Evolutionary conservation across 495 filamentous ascomycete genomes (phyloP).

Genomic region (Apiosordaria backusii): DNA sequence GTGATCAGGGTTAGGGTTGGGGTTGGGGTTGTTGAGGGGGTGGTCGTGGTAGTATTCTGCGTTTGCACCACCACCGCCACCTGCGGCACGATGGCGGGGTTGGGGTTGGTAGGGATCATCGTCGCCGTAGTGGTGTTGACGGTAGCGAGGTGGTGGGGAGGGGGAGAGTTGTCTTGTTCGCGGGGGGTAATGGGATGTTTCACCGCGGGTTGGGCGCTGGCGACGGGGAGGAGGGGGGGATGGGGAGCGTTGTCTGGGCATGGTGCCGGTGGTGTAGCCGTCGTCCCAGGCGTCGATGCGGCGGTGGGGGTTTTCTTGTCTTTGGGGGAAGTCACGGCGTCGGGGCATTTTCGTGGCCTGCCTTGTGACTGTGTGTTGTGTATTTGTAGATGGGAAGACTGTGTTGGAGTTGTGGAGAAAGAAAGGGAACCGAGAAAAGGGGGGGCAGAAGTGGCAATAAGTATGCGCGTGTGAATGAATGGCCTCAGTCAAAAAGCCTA

Average conservation of each 20-base stretch:
- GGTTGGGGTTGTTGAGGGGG: background rate
- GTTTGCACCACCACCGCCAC: background rate
- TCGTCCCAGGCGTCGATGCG: constrained; percentile 30
- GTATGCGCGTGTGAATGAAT: background rate
- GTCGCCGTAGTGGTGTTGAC: background rate
- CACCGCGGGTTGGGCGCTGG: background rate
- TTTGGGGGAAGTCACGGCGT: constrained; percentile 1
- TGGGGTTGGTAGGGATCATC: background rate
- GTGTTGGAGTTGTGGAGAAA: background rate
- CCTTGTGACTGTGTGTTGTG: background rate
- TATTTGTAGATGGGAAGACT: background rate
- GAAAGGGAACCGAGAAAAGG: background rate
- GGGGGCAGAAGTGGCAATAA: background rate
- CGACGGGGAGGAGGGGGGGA: constrained; percentile 8
- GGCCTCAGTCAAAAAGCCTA: background rate
- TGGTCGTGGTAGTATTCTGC: constrained; percentile 1
- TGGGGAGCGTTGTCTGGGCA: constrained; percentile 7
- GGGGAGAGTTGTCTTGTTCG: background rate
- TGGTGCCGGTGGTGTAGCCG: constrained; percentile 15
- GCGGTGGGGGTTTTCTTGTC: constrained; percentile 20
- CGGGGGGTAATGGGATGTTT: constrained; percentile 2
- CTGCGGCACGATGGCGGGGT: background rate
- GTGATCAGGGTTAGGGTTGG: constrained; percentile 1
- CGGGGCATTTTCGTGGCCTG: background rate
- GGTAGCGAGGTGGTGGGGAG: constrained; percentile 10